A percentile compares a stretch with the other conserved stretches of the same genome.
Conservation (phyloP, 495 filamentous ascomycete genomes). For the Trichocladium antarcticum region DNA sequence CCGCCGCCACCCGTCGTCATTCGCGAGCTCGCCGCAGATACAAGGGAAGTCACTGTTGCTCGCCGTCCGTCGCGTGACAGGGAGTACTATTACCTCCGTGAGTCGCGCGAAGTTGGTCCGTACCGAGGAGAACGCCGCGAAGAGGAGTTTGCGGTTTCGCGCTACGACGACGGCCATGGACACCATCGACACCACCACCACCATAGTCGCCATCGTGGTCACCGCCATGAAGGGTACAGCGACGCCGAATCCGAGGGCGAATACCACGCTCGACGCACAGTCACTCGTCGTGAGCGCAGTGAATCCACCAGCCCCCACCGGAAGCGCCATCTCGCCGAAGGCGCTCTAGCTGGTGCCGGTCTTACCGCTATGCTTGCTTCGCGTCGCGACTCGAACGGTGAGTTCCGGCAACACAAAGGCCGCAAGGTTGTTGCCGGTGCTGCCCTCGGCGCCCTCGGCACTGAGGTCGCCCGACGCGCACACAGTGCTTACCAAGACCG, state of each 20-base stretch:
- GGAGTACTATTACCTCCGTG: conserved; percentile 40
- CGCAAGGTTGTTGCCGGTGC: conserved; percentile 70
- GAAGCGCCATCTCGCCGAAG: conserved; percentile 74
- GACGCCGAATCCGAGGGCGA: conserved; percentile 45
- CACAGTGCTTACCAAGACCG: conserved; percentile 60
- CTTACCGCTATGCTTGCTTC: conserved; percentile 62
- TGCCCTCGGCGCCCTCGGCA: conserved; percentile 70
- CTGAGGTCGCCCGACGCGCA: conserved; percentile 63
- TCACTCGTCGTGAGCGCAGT: conserved; percentile 38
- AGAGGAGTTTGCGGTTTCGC: conserved; percentile 35
- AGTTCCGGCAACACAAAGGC: conserved; percentile 49
- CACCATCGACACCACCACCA: conserved; percentile 47
- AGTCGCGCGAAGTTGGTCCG: conserved; percentile 42
- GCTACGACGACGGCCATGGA: conserved; percentile 34
- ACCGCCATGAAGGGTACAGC: conserved; percentile 24
- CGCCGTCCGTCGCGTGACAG: conserved; percentile 49
- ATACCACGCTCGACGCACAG: conserved; percentile 36
- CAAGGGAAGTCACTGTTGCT: conserved; percentile 37
- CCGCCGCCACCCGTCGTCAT: conserved; percentile 56
- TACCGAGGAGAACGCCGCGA: conserved; percentile 48
- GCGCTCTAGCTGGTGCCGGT: conserved; percentile 68
- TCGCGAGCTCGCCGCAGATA: conserved; percentile 43
- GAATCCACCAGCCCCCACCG: conserved; percentile 41
- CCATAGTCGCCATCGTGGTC: conserved; percentile 20
- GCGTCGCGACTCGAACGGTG: conserved; percentile 51